Conservation (phyloP, 106 monocot genomes). For the Phalaenopsis equestris region DNA sequence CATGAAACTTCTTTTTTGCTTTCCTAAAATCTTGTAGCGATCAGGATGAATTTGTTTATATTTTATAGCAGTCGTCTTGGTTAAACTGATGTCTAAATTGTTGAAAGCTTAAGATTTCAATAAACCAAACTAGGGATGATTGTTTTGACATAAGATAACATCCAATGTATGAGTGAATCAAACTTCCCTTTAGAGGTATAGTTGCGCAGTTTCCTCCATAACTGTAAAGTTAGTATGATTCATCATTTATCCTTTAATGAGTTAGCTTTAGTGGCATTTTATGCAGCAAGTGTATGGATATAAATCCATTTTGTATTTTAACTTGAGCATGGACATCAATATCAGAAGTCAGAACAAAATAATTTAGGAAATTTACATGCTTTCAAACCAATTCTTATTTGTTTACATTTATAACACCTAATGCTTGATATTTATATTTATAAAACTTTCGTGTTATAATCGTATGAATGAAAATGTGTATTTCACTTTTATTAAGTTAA, state of each 20-base stretch:
- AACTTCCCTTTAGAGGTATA: background rate
- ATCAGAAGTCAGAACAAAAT: background rate
- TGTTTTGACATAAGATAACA: background rate
- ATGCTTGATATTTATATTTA: no score
- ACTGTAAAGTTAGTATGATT: background rate
- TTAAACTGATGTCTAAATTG: background rate
- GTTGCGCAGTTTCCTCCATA: no score
- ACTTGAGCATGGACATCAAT: background rate
- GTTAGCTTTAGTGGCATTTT: background rate
- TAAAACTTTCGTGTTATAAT: no score
- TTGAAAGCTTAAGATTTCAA: background rate
- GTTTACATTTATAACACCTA: no score
- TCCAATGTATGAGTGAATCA: background rate
- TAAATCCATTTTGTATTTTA: background rate
- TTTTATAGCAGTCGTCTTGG: background rate
- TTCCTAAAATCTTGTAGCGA: no score
- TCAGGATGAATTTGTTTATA: no score
- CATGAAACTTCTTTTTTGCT: no score
- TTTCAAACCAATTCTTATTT: no score
- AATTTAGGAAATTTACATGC: no score
- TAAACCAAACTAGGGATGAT: background rate
- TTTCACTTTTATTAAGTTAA: no score
- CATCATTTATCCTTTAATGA: no score
- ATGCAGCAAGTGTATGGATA: background rate
- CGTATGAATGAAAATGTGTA: no score